Conservation (phyloP, 2,329 filamentous ascomycete genomes). For the Phialocephala subalpina region DNA sequence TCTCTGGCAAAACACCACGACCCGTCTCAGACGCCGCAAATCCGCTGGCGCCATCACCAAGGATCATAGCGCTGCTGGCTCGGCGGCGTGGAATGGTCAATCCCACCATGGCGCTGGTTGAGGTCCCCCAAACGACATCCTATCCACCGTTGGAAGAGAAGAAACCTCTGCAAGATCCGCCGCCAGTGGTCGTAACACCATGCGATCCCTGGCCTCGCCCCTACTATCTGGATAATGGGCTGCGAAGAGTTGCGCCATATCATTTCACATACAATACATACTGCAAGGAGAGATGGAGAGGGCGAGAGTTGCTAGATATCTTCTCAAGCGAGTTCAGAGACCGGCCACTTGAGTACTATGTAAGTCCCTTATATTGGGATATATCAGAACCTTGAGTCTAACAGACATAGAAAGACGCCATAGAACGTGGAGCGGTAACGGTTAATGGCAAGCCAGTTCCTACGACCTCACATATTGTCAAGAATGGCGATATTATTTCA, state of each 20-base stretch:
- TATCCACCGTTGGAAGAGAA: slow-evolving; percentile 45
- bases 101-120: slow-evolving; percentile 53
- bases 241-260: slow-evolving; percentile 87
- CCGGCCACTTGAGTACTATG: slow-evolving; percentile 85
- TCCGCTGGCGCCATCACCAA: slow-evolving; percentile 57
- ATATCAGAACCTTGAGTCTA: slow-evolving; percentile 27
- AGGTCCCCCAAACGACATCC: slow-evolving; percentile 38
- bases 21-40: neutral
- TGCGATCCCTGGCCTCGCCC: slow-evolving; percentile 67
- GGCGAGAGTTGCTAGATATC: slow-evolving; percentile 81
- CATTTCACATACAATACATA: slow-evolving; percentile 94
- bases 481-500: slow-evolving; percentile 90
- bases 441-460: slow-evolving; percentile 79
- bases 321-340: slow-evolving; percentile 94
- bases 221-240: slow-evolving; percentile 83
- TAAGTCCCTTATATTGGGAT: slow-evolving; percentile 47
- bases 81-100: slow-evolving; percentile 52
- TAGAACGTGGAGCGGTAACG: slow-evolving; percentile 79
- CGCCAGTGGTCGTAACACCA: slow-evolving; percentile 58
- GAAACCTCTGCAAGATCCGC: slow-evolving; percentile 51
- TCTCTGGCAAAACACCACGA: neutral
- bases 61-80: slow-evolving; percentile 59
- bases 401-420: slow-evolving; percentile 69
- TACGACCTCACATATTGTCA: slow-evolving; percentile 72
- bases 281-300: slow-evolving; percentile 94